These are phyloP conservation scores for Candida argentea DNA, from an alignment of 805 yeast genomes.

Conservation along the genomic window DNA sequence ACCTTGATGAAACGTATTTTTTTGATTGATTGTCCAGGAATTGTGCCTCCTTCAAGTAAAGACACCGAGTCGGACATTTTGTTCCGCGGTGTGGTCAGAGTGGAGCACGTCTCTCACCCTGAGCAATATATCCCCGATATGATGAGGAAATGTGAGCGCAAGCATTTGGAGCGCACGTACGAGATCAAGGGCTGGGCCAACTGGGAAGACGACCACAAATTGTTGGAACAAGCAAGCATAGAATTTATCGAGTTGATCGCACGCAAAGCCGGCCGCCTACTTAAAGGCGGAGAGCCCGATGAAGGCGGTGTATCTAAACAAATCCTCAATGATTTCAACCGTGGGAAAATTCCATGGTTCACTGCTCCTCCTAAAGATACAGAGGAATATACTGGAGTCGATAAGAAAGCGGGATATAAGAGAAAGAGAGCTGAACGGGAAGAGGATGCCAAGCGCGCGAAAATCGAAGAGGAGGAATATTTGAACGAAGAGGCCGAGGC, in stretches of 20 bases:
- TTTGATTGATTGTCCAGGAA: conserved; percentile 97
- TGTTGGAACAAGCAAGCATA: conserved; percentile 32
- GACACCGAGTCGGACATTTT: conserved; percentile 88
- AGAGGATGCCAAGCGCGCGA: conserved; percentile 16
- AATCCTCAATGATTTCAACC: conserved; percentile 85
- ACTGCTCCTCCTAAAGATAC: conserved; percentile 78
- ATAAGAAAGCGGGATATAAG: conserved; percentile 42
- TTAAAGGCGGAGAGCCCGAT: conserved; percentile 98
- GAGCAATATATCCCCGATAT: conserved; percentile 91
- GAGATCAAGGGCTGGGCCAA: conserved; percentile 82
- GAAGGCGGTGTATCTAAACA: conserved; percentile 87
- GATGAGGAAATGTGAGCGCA: conserved; percentile 72
- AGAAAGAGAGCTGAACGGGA: conserved; percentile 44
- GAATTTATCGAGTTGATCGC: conserved; percentile 89
- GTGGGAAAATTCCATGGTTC: conserved; percentile 98
- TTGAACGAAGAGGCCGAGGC: conserved; percentile 10
- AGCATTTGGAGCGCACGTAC: conserved; percentile 91
- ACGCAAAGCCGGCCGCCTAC: conserved; percentile 81
- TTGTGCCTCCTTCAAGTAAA: conserved; percentile 88
- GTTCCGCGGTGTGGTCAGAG: conserved; percentile 96
- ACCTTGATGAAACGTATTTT: conserved; percentile 94
- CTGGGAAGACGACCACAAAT: conserved; percentile 35
- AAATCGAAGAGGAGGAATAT: conserved; percentile 15
- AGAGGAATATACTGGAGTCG: conserved; percentile 48
- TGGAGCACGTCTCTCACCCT: conserved; percentile 92